These are phyloP conservation scores for Teratosphaeria destructans DNA, from an alignment of 2,329 filamentous ascomycete genomes.

Conservation along the genomic window DNA sequence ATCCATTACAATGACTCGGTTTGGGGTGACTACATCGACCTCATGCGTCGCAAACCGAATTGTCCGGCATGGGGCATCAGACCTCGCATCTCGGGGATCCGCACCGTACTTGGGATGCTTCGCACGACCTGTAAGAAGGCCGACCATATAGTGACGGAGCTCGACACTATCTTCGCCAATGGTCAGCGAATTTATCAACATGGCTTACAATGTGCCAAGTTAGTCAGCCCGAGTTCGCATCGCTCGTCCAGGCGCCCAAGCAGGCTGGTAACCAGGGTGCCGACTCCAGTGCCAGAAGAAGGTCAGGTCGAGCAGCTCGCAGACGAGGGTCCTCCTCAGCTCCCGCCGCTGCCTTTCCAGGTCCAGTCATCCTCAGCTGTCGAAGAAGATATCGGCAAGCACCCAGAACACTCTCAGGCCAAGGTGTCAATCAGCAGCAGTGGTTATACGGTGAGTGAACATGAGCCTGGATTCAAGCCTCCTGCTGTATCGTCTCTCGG, in stretches of 20 bases:
- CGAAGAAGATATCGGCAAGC: constrained; percentile 8
- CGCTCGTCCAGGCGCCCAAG: neutral
- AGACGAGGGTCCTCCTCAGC: neutral
- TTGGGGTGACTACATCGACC: constrained; percentile 1
- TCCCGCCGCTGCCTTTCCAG: neutral
- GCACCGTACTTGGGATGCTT: neutral
- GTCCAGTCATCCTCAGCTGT: constrained; percentile 12
- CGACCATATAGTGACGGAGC: neutral
- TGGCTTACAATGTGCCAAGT: neutral
- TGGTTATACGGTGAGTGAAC: neutral
- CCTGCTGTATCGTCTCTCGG: too few relatives aligned
- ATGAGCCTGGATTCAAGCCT: neutral
- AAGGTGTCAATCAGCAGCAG: neutral
- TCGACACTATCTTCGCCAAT: neutral
- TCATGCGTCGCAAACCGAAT: neutral
- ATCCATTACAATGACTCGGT: constrained; percentile 4
- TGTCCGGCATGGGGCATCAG: neutral
- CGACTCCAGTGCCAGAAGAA: neutral
- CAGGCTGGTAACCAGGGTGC: neutral
- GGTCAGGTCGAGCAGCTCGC: neutral
- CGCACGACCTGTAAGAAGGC: neutral
- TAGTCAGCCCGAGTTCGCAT: neutral
- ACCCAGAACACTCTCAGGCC: constrained; percentile 8
- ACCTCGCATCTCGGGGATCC: constrained; percentile 1
- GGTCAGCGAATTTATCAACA: neutral